These are phyloP conservation scores for Boletus reticulatus DNA, from an alignment of 768 basidiomycete genomes.

Conservation along the genomic window DNA sequence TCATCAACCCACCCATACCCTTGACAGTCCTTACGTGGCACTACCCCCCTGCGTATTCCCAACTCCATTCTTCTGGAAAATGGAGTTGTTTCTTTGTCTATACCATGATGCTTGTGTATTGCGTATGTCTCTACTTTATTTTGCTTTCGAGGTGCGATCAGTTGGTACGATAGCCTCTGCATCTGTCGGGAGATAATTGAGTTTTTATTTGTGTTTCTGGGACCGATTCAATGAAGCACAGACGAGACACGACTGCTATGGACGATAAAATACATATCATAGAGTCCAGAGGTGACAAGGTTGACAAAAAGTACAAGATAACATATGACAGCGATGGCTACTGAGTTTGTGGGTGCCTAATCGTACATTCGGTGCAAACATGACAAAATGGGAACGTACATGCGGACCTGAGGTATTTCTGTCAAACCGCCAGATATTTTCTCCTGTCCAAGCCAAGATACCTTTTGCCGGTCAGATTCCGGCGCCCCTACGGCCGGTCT, in stretches of 20 bases:
- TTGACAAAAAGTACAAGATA: slow-evolving; percentile 11
- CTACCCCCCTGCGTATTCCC: slow-evolving; percentile 9
- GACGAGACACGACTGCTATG: not conserved
- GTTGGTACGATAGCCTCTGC: slow-evolving; percentile 9
- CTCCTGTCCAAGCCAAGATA: slow-evolving; percentile 19
- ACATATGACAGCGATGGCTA: not conserved
- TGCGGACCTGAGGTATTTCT: not conserved
- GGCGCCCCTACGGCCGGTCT: slow-evolving; percentile 33
- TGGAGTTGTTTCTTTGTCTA: slow-evolving; percentile 25
- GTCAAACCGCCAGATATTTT: slow-evolving; percentile 27
- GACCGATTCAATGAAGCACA: too few relatives aligned
- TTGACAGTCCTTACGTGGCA: slow-evolving; percentile 29
- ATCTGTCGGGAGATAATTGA: slow-evolving; percentile 23
- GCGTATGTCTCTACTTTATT: slow-evolving; percentile 30
- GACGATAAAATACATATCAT: not conserved
- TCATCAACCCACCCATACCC: slow-evolving; percentile 27
- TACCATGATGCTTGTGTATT: slow-evolving; percentile 31
- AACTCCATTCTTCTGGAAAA: slow-evolving; percentile 7
- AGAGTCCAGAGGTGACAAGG: not conserved
- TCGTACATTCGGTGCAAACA: slow-evolving; percentile 23
- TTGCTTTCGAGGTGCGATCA: slow-evolving; percentile 17
- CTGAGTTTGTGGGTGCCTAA: slow-evolving; percentile 5
- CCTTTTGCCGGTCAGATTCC: too few relatives aligned
- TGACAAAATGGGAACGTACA: slow-evolving; percentile 4
- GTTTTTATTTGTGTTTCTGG: slow-evolving; percentile 12